These are phyloP conservation scores for Oemleria cerasiformis DNA, from an alignment of 306 rosid genomes.

Conservation along the genomic window DNA sequence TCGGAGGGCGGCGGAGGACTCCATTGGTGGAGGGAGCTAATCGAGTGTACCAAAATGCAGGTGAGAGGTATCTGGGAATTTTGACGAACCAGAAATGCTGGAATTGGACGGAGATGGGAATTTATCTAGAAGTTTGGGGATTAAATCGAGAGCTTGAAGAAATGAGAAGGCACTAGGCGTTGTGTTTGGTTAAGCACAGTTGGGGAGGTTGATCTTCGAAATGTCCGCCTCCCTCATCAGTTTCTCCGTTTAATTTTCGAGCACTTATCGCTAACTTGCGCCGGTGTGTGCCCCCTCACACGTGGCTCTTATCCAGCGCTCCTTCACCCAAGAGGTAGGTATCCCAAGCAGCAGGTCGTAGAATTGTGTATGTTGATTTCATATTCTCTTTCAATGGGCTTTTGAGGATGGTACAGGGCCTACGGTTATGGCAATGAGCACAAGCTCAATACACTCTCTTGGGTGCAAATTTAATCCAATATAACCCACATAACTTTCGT, in stretches of 20 bases:
- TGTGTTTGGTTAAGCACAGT: conserved; percentile 27
- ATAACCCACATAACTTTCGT: too few relatives aligned
- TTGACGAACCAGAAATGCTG: conserved; percentile 19
- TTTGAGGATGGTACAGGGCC: neutral
- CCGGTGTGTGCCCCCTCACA: conserved; percentile 18
- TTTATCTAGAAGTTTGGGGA: conserved; percentile 22
- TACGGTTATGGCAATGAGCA: too few relatives aligned
- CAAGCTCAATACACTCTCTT: neutral
- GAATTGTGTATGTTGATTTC: neutral
- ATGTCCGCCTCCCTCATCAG: conserved; percentile 59
- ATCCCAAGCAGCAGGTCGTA: neutral
- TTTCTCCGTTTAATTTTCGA: conserved; percentile 46
- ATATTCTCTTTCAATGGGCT: neutral
- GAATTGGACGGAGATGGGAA: conserved; percentile 1
- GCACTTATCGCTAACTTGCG: conserved; percentile 42
- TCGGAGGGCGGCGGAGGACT: conserved; percentile 63
- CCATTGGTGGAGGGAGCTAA: conserved; percentile 49
- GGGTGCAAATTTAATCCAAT: too few relatives aligned
- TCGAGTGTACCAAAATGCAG: conserved; percentile 22
- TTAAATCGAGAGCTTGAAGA: conserved; percentile 21
- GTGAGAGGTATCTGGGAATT: neutral
- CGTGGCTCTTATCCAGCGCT: conserved; percentile 1
- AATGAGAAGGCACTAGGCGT: neutral
- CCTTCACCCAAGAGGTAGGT: neutral
- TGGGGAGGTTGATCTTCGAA: conserved; percentile 39